Conservation (phyloP, 768 basidiomycete species). For the Lentinula aciculospora region DNA sequence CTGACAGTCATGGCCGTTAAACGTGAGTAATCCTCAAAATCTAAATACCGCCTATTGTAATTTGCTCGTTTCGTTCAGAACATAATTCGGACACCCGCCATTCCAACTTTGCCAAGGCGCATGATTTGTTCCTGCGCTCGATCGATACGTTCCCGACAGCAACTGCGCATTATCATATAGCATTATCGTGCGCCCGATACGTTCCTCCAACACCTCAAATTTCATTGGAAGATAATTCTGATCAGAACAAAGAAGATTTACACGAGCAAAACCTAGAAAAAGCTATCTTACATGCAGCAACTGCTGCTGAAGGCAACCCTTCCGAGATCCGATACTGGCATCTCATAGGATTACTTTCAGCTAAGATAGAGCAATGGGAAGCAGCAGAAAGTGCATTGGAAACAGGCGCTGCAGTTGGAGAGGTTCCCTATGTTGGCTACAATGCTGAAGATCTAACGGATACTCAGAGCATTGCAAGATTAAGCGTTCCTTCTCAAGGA, state of each 20-base stretch:
- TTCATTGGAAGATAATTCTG: not conserved
- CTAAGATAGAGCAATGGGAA: constrained; percentile 71
- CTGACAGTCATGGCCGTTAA: constrained; percentile 61
- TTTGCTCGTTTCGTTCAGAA: constrained; percentile 33
- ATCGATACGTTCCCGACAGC: constrained; percentile 44
- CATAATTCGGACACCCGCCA: constrained; percentile 60
- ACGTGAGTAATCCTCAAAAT: constrained; percentile 35
- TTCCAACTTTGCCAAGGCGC: constrained; percentile 50
- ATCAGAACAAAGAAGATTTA: not conserved
- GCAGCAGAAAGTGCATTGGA: constrained; percentile 76
- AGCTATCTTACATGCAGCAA: constrained; percentile 61
- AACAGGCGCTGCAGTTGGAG: constrained; percentile 60
- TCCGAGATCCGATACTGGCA: constrained; percentile 80
- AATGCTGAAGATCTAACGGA: not conserved
- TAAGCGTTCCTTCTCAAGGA: not conserved
- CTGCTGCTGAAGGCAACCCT: constrained; percentile 68
- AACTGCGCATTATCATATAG: constrained; percentile 72
- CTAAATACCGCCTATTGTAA: not conserved
- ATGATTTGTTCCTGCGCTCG: constrained; percentile 43
- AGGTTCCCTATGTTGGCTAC: constrained; percentile 14
- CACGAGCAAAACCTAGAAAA: constrained; percentile 50
- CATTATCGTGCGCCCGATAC: constrained; percentile 62
- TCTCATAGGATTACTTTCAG: constrained; percentile 78
- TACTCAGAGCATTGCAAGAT: not conserved
- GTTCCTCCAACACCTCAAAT: constrained; percentile 31